phyloP scores from a whole-genome alignment of 2,329 filamentous ascomycete genomes.

The Aspergillus viridinutans region DNA sequence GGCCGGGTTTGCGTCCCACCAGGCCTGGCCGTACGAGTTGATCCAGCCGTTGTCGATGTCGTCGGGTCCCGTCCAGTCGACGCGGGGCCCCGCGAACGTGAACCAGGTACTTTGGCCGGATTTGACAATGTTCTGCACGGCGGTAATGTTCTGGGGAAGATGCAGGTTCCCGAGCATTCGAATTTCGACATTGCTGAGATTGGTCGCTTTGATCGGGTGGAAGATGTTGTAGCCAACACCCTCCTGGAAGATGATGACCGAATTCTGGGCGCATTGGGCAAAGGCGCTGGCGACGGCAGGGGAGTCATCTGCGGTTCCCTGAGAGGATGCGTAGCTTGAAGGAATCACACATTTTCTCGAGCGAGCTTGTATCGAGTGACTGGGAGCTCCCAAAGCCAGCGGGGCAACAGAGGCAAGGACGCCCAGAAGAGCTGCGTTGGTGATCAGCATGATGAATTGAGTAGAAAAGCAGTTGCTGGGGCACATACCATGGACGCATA shows the following conservation, averaged over 20 bases:
- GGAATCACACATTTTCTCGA: conserved; percentile 18
- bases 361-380: not conserved
- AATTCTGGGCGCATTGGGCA: conserved; percentile 30
- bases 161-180: conserved; percentile 43
- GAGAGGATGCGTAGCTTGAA: conserved; percentile 23
- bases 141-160: conserved; percentile 38
- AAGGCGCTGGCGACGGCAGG: conserved; percentile 37
- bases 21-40: conserved; percentile 43
- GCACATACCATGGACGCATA: not conserved
- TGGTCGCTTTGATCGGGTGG: conserved; percentile 36
- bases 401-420: not conserved
- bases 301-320: conserved; percentile 39
- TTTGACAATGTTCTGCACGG: conserved; percentile 35
- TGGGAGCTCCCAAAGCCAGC: not conserved
- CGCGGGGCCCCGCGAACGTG: conserved; percentile 22
- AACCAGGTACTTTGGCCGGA: conserved; percentile 36
- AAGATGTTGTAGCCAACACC: conserved; percentile 44
- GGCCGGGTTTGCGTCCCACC: conserved; percentile 43
- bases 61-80: conserved; percentile 28
- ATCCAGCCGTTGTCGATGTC: conserved; percentile 43
- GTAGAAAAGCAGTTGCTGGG: not conserved
- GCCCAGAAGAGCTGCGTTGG: not conserved
- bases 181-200: conserved; percentile 43
- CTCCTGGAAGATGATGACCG: conserved; percentile 35
- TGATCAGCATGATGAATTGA: conserved; percentile 9